A percentile compares a stretch with the other conserved stretches of the same genome.
Evolutionary conservation across 163 green algal genomes (phyloP).

Genomic region (Dunaliella salina): DNA sequence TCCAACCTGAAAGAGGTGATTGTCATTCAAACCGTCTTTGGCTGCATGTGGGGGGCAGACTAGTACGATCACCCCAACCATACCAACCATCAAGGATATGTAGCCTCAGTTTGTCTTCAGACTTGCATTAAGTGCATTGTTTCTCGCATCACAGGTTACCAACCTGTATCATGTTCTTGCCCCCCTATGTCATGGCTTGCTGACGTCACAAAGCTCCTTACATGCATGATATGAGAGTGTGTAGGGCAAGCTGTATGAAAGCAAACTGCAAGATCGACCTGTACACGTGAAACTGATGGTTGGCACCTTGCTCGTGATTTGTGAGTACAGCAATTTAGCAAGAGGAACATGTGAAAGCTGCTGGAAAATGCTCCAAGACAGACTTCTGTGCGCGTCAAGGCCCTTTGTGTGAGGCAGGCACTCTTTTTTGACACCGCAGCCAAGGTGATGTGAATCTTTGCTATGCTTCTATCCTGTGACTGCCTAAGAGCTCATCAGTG

Average conservation of each 20-base stretch:
- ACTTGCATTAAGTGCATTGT: background rate
- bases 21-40: conserved; percentile 59
- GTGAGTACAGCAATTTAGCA: background rate
- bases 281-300: background rate
- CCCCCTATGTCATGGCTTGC: too few relatives aligned
- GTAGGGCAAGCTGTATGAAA: too few relatives aligned
- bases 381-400: too few relatives aligned
- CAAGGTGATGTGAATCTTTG: too few relatives aligned
- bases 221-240: too few relatives aligned
- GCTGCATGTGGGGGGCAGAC: conserved; percentile 33
- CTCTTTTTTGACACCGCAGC: background rate
- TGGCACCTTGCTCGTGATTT: background rate
- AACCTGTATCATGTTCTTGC: too few relatives aligned
- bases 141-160: background rate
- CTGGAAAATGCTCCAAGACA: too few relatives aligned
- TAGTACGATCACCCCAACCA: background rate
- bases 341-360: background rate
- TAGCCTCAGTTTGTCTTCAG: background rate
- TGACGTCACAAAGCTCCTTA: too few relatives aligned
- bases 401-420: background rate
- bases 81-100: background rate
- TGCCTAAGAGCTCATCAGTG: background rate
- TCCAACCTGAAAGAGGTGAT: background rate
- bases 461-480: too few relatives aligned
- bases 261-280: too few relatives aligned